Percentiles rank a stretch among this genome's conserved stretches.
phyloP scores from a whole-genome alignment of 805 yeast genomes.

The Cyberlindnera mrakii region DNA sequence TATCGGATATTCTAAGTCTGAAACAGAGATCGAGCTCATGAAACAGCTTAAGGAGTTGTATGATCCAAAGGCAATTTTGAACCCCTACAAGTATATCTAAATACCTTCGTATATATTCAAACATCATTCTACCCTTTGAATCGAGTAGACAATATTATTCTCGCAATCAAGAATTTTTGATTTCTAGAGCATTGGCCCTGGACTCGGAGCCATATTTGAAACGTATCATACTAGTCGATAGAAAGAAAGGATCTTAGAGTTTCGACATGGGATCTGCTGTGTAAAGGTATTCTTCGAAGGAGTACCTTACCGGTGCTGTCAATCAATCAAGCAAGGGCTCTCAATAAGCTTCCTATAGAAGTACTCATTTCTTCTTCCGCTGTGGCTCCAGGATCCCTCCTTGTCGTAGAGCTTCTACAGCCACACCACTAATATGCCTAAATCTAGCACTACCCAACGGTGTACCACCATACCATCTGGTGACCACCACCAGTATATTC shows the following conservation, averaged over 20 bases:
- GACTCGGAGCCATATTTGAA: too few species aligned
- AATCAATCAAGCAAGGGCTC: too few species aligned
- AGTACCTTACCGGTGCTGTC: too few species aligned
- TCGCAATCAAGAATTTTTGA: background rate
- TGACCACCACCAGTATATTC: slow-evolving; percentile 60
- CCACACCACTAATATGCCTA: slow-evolving; percentile 55
- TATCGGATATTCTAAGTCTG: slow-evolving; percentile 77
- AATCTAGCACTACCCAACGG: slow-evolving; percentile 71
- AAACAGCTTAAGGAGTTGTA: slow-evolving; percentile 70
- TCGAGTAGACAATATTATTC: background rate
- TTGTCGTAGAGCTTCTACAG: slow-evolving; percentile 41
- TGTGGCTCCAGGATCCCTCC: slow-evolving; percentile 26
- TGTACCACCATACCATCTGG: slow-evolving; percentile 79
- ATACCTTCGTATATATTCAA: background rate
- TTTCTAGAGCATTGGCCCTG: too few species aligned
- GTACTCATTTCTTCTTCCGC: slow-evolving; percentile 1
- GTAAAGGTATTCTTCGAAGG: too few species aligned
- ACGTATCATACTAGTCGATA: too few species aligned
- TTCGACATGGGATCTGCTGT: too few species aligned
- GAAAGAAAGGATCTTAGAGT: too few species aligned
- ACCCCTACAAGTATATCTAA: slow-evolving; percentile 87
- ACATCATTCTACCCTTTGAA: background rate
- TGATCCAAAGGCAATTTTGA: slow-evolving; percentile 89
- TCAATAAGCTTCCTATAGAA: background rate
- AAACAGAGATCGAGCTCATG: slow-evolving; percentile 65